These are phyloP conservation scores for Quercus tomentella DNA, from an alignment of 331 rosid species.

Conservation along the genomic window DNA sequence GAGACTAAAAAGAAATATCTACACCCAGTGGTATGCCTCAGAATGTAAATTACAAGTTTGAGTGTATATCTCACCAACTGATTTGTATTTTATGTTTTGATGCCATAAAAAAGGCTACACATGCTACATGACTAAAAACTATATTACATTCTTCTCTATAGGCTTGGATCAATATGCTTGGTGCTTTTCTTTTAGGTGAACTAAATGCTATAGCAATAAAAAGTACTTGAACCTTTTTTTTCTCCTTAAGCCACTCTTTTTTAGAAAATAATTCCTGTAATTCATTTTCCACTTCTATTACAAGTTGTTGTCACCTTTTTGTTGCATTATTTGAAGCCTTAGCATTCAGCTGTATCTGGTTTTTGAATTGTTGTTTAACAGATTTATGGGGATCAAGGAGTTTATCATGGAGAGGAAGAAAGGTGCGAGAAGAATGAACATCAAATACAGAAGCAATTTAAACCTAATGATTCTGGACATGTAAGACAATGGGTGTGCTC, in stretches of 20 bases:
- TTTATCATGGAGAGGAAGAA: constrained; percentile 18
- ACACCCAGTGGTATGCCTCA: neutral
- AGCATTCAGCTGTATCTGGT: neutral
- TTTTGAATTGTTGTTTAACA: constrained; percentile 7
- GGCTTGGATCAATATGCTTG: neutral
- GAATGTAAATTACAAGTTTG: neutral
- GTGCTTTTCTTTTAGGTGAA: neutral
- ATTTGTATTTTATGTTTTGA: neutral
- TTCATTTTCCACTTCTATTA: neutral
- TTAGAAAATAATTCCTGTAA: neutral
- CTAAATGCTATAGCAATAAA: neutral
- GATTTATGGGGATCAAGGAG: constrained; percentile 25
- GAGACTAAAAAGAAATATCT: neutral
- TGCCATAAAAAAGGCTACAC: neutral
- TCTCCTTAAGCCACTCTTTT: neutral
- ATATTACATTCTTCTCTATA: neutral
- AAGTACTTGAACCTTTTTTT: neutral
- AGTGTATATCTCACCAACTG: neutral
- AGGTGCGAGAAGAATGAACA: constrained; percentile 19
- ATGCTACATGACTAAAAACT: neutral
- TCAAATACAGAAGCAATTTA: constrained; percentile 31
- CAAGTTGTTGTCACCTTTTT: neutral
- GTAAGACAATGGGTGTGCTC: constrained; percentile 48
- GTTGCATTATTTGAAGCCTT: neutral
- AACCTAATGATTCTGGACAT: constrained; percentile 30